These are phyloP conservation scores for Aquilaria yunnanensis DNA, from an alignment of 345 rosid species.

Conservation along the genomic window DNA sequence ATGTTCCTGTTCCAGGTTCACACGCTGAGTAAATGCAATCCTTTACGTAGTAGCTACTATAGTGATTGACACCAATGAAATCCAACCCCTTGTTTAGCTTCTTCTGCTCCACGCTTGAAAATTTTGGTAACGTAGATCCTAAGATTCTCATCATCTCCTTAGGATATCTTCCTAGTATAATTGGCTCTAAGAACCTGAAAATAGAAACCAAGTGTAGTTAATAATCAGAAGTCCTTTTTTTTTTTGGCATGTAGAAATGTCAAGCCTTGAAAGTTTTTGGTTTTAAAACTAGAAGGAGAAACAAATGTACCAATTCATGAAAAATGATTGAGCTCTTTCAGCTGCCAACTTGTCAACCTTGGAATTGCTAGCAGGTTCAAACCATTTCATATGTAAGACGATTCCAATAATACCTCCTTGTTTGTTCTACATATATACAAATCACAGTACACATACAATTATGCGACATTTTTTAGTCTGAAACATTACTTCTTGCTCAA, in stretches of 20 bases:
- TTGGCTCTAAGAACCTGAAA: constrained; percentile 56
- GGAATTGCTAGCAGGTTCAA: constrained; percentile 49
- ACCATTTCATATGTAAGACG: constrained; percentile 48
- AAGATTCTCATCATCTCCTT: constrained; percentile 38
- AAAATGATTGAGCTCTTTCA: constrained; percentile 61
- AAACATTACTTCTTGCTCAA: too few species aligned
- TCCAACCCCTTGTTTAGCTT: constrained; percentile 29
- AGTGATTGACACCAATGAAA: constrained; percentile 62
- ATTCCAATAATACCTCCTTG: constrained; percentile 60
- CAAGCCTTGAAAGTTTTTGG: too few species aligned
- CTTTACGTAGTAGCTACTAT: constrained; percentile 42
- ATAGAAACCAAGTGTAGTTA: background rate
- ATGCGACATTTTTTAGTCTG: too few species aligned
- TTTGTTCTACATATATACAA: constrained; percentile 20
- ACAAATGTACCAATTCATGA: constrained; percentile 40
- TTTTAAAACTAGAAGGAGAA: background rate
- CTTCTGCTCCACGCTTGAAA: constrained; percentile 34
- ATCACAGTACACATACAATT: background rate
- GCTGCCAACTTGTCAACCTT: constrained; percentile 41
- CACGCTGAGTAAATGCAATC: constrained; percentile 53
- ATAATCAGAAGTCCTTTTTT: too few species aligned
- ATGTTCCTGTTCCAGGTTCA: constrained; percentile 41
- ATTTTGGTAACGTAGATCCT: constrained; percentile 32
- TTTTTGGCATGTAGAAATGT: too few species aligned
- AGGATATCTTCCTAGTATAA: constrained; percentile 54